Base-by-base conservation (phyloP, 177 flowering plant species). In the Vitis hybrid region DNA sequence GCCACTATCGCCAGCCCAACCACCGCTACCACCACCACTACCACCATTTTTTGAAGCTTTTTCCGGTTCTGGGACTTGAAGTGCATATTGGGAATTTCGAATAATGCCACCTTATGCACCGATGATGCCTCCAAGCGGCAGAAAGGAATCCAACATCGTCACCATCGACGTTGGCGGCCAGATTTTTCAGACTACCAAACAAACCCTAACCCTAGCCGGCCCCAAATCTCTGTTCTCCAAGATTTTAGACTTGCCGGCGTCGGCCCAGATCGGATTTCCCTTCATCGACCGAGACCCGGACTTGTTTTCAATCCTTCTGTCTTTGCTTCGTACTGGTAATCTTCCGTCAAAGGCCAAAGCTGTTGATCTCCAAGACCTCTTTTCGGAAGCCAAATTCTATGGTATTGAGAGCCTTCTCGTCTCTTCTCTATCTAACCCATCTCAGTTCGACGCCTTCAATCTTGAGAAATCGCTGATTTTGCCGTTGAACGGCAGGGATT, bases 251-350 rank as follows among this genome's bases (percentile, higher is more conserved):
- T 65, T 31, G 45, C 73, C 13, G 80, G 66, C 0, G 20, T 53
- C 77, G 3, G 53, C 50, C 14, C 76, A 31, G 22, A 48, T 26
- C 45, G 26, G 50, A n/a, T 67, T 77, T 22, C 91, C 85, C 0
- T 96, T 96, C 77, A 73, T 96, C 16, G 99, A 93, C 75, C 85
- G 98, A 58, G 99, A 95, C 74, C 99, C 98, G 1, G 90, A 91
- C 22, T 71, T 93, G 29, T 93, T 93, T 75, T 89, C 98, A 11
- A 52, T 90, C 70, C 77, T 96, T 3, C 85, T 93, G 5, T 90
- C 95, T 20, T 86, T 96, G 9, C 82, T 92, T 59, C 74, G 98
- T 61, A 90, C 91, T 2, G 97, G 97, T 10, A 82, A 82, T 69
- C 84, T 94, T 0, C 97, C 98, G 0, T 91, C 97, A 2, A 90